phyloP scores from a whole-genome alignment of 495 filamentous ascomycete species.

The Talaromyces nanjingensis region DNA sequence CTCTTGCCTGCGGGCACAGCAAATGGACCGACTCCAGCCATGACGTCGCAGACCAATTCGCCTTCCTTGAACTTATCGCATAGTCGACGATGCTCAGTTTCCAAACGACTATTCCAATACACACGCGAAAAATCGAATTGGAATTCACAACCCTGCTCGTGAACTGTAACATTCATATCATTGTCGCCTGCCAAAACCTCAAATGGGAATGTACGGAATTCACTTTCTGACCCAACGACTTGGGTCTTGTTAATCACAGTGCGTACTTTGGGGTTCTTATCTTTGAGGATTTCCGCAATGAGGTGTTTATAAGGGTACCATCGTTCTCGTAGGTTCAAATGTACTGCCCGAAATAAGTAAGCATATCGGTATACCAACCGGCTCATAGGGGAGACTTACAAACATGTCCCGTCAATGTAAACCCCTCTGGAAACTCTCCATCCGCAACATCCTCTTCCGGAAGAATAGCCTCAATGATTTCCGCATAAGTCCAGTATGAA shows the following conservation, averaged over 20 bases:
- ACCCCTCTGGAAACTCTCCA: conserved; percentile 72
- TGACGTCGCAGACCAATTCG: conserved; percentile 91
- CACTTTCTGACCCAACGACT: conserved; percentile 73
- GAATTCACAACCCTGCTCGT: conserved; percentile 45
- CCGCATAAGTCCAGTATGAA: conserved; percentile 78
- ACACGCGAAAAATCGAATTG: conserved; percentile 63
- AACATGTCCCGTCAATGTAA: conserved; percentile 82
- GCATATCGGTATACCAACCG: background rate
- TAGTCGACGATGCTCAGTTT: conserved; percentile 79
- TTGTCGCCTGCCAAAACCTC: conserved; percentile 79
- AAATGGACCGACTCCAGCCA: conserved; percentile 96
- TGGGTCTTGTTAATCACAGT: conserved; percentile 97
- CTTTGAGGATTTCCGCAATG: conserved; percentile 74
- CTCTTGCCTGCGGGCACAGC: conserved; percentile 87
- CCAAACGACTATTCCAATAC: conserved; percentile 92
- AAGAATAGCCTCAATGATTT: conserved; percentile 73
- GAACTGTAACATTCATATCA: conserved; percentile 71
- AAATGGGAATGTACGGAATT: conserved; percentile 88
- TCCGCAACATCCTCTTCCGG: conserved; percentile 55
- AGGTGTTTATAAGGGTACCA: conserved; percentile 77
- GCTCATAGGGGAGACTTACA: conserved; percentile 39
- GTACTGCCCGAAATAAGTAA: conserved; percentile 38
- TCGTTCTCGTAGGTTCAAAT: conserved; percentile 79
- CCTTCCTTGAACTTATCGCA: conserved; percentile 71
- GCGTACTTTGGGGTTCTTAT: conserved; percentile 73